Evolutionary conservation across 495 filamentous ascomycete species (phyloP).

Genomic region (Barbatosphaeria neglecta): DNA sequence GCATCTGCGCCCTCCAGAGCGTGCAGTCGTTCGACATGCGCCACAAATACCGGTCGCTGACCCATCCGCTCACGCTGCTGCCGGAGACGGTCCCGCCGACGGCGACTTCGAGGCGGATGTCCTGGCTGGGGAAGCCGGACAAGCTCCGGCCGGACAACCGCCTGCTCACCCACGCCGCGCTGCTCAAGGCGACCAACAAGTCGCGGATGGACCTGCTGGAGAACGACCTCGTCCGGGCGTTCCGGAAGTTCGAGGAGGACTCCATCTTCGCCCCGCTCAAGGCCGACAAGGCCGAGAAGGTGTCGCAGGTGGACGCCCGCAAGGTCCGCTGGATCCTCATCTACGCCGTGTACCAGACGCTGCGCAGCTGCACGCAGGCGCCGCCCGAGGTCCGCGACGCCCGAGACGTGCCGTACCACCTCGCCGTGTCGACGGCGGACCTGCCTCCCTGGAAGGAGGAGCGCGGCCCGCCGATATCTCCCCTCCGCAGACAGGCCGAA

Average conservation of each 20-base stretch:
- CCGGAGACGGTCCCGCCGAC: slow-evolving; percentile 25
- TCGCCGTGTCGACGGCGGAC: slow-evolving; percentile 25
- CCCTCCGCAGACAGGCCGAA: slow-evolving; percentile 12
- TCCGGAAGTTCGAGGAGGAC: slow-evolving; percentile 36
- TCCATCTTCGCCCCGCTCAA: slow-evolving; percentile 22
- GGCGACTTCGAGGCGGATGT: slow-evolving; percentile 4
- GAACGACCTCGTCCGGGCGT: slow-evolving; percentile 31
- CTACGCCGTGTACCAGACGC: slow-evolving; percentile 55
- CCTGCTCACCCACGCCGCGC: slow-evolving; percentile 19
- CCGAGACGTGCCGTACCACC: slow-evolving; percentile 24
- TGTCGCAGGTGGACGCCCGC: slow-evolving; percentile 42
- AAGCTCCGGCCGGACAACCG: slow-evolving; percentile 23
- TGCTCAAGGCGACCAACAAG: slow-evolving; percentile 31
- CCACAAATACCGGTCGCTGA: slow-evolving; percentile 39
- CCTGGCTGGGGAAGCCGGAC: slow-evolving; percentile 18
- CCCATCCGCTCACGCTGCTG: slow-evolving; percentile 47
- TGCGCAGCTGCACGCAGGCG: slow-evolving; percentile 35
- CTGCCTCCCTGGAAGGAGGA: slow-evolving; percentile 30
- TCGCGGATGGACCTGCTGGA: slow-evolving; percentile 10
- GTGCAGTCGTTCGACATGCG: slow-evolving; percentile 46
- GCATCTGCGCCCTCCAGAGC: slow-evolving; percentile 49
- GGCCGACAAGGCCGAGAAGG: slow-evolving; percentile 23
- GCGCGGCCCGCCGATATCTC: slow-evolving; percentile 2
- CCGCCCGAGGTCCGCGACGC: slow-evolving; percentile 26
- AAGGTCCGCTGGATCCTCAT: slow-evolving; percentile 63